Evolutionary conservation across 352 stramenopile species (phyloP).

Genomic region (Phytophthora parvispora): DNA sequence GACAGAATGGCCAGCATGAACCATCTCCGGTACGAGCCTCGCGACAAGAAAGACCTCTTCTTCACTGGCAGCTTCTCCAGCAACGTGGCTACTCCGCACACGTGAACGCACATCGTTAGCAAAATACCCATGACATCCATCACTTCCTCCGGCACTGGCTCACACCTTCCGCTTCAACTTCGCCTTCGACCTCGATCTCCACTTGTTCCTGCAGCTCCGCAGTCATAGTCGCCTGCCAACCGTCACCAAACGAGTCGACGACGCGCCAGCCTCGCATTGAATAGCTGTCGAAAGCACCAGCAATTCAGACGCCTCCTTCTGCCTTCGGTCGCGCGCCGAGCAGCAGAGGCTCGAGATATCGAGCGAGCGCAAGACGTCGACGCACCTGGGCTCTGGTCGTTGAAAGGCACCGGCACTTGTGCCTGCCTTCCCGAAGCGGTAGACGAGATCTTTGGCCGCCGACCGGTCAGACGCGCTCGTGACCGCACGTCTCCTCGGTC

Average conservation of each 20-base stretch:
- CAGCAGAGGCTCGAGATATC: neutral
- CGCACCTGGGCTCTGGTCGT: neutral
- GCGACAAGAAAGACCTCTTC: neutral
- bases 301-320: no score
- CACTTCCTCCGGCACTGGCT: no score
- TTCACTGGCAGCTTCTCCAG: neutral
- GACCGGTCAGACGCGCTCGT: neutral
- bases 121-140: neutral
- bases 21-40: conserved; percentile 51
- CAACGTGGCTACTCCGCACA: conserved; percentile 1
- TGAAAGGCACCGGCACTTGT: no score
- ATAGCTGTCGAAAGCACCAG: neutral
- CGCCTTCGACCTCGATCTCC: conserved; percentile 15
- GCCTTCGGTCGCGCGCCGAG: no score
- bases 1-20: conserved; percentile 72
- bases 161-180: neutral
- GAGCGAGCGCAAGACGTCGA: neutral
- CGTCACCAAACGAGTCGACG: neutral
- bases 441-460: neutral
- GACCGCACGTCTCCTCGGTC: neutral
- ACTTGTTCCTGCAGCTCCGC: conserved; percentile 10
- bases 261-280: neutral
- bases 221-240: conserved; percentile 6
- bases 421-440: no score
- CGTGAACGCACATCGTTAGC: neutral